Conservation (phyloP, 2,329 filamentous ascomycete genomes). For the Trichoderma cornu-damae region DNA sequence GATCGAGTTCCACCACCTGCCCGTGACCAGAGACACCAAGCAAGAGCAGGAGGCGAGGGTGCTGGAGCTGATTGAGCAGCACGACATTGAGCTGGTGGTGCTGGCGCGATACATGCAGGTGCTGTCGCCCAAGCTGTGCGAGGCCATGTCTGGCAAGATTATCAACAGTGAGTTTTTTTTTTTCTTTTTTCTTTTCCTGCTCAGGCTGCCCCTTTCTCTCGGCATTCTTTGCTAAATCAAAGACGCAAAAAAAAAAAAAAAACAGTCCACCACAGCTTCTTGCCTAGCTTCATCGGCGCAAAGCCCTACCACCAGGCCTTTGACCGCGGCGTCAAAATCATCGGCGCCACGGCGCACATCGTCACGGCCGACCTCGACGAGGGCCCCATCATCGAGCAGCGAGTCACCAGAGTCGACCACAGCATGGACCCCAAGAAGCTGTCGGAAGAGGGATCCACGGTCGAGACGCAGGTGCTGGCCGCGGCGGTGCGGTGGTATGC, state of each 20-base stretch:
- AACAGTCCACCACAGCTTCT: conserved; percentile 70
- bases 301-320: conserved; percentile 87
- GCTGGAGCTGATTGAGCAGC: conserved; percentile 61
- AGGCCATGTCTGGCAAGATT: conserved; percentile 76
- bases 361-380: conserved; percentile 81
- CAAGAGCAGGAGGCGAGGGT: conserved; percentile 65
- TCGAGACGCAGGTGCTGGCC: conserved; percentile 77
- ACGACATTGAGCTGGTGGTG: conserved; percentile 72
- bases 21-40: conserved; percentile 75
- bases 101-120: conserved; percentile 87
- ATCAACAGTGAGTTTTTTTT: conserved; percentile 54
- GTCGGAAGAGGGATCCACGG: conserved; percentile 74
- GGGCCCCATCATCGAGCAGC: conserved; percentile 84
- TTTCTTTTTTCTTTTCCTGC: background rate
- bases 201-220: too few species aligned
- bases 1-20: conserved; percentile 75
- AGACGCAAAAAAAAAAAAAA: conserved; percentile 32
- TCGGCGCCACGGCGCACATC: conserved; percentile 80
- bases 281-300: conserved; percentile 82
- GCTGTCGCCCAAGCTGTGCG: conserved; percentile 66
- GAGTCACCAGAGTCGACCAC: conserved; percentile 71
- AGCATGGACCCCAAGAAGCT: conserved; percentile 69
- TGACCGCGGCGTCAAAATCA: conserved; percentile 82
- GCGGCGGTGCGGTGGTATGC: conserved; percentile 81
- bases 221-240: too few species aligned